Conservation (phyloP, 108 stramenopile genomes). For the Discostella stelligeroides region DNA sequence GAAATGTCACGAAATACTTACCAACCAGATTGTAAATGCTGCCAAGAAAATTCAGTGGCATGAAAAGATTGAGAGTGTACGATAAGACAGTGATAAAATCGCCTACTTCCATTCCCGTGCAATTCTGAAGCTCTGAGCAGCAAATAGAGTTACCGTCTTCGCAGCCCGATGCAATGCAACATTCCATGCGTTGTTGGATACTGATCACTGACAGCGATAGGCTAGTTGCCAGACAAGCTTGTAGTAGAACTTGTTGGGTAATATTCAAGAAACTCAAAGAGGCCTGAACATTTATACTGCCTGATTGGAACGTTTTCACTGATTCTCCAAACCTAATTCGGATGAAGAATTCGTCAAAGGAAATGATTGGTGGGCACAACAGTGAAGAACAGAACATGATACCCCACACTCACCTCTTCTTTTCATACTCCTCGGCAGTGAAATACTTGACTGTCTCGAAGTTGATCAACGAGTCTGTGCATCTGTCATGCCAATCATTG, state of each 20-base stretch:
- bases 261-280: constrained; percentile 89
- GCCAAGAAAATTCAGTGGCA: constrained; percentile 95
- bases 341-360: no score
- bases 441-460: constrained; percentile 99
- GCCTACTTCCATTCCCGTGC: constrained; percentile 89
- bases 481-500: constrained; percentile 93
- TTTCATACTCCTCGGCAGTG: constrained; percentile 91
- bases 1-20: background rate
- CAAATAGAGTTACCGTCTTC: constrained; percentile 59
- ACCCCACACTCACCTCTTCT: constrained; percentile 34
- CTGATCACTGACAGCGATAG: constrained; percentile 75
- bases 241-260: constrained; percentile 86
- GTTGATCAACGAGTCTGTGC: constrained; percentile 92
- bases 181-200: constrained; percentile 56
- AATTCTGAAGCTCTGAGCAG: constrained; percentile 60
- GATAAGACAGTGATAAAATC: constrained; percentile 95
- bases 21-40: constrained; percentile 83
- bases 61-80: constrained; percentile 90
- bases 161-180: constrained; percentile 71
- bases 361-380: no score
- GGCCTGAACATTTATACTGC: constrained; percentile 83
- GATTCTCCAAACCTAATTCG: constrained; percentile 61
- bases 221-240: constrained; percentile 76
- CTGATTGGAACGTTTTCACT: constrained; percentile 79
- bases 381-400: no score